A percentile compares a stretch with the other conserved stretches of the same genome.
Evolutionary conservation across 805 yeast species (phyloP).

Genomic region (Lachancea sp.): DNA sequence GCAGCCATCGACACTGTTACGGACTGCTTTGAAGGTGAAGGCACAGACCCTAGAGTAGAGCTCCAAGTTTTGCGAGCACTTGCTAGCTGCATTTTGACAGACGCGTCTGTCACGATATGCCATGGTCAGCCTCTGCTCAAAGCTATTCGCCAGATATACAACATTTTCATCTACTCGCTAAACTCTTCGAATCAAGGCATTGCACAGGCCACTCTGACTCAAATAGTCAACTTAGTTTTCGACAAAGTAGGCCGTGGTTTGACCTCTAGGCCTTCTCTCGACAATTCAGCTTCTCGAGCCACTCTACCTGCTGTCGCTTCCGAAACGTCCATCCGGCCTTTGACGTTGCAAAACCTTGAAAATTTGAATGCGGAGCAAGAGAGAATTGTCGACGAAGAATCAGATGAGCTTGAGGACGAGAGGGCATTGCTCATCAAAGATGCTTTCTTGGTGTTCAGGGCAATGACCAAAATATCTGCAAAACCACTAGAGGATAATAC

Average conservation of each 20-base stretch:
- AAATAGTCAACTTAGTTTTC: constrained; percentile 79
- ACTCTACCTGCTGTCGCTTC: constrained; percentile 13
- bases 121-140: constrained; percentile 86
- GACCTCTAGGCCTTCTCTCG: constrained; percentile 13
- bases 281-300: constrained; percentile 9
- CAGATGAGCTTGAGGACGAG: constrained; percentile 38
- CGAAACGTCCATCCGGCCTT: constrained; percentile 22
- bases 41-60: constrained; percentile 83
- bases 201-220: constrained; percentile 93
- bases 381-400: constrained; percentile 43
- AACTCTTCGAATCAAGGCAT: constrained; percentile 81
- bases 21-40: constrained; percentile 84
- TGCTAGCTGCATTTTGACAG: constrained; percentile 79
- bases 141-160: constrained; percentile 90
- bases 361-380: constrained; percentile 51
- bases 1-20: constrained; percentile 80
- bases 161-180: constrained; percentile 79
- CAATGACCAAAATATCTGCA: constrained; percentile 88
- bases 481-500: constrained; percentile 73
- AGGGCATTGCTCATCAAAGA: constrained; percentile 75
- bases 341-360: constrained; percentile 58
- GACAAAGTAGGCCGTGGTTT: constrained; percentile 52
- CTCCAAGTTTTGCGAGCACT: constrained; percentile 89
- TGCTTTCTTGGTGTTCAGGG: constrained; percentile 86
- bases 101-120: constrained; percentile 58